These are phyloP conservation scores for Eutrema heterophyllum DNA, from an alignment of 345 rosid species.

Conservation along the genomic window DNA sequence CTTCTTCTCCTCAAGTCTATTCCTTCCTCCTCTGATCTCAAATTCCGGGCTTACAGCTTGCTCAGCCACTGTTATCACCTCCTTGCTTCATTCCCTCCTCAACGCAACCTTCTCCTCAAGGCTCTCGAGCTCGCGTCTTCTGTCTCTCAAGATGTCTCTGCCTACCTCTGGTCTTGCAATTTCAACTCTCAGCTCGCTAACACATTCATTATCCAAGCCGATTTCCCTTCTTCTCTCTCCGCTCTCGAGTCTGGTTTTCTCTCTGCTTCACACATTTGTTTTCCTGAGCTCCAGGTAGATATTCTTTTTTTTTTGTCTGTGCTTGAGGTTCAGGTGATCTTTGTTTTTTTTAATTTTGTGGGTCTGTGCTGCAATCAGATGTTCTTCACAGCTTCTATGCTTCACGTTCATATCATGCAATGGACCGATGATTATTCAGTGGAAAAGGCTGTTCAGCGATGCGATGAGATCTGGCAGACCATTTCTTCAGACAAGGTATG, in stretches of 20 bases:
- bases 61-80: conserved; percentile 93
- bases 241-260: conserved; percentile 60
- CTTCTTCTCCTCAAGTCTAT: conserved; percentile 46
- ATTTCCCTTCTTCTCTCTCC: conserved; percentile 60
- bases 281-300: conserved; percentile 86
- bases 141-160: conserved; percentile 39
- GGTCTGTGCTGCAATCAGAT: conserved; percentile 37
- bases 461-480: conserved; percentile 75
- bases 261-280: conserved; percentile 57
- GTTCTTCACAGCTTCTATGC: conserved; percentile 83
- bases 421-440: conserved; percentile 73
- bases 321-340: neutral
- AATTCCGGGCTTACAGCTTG: conserved; percentile 71
- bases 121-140: conserved; percentile 68
- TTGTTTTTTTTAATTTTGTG: neutral
- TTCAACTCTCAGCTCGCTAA: conserved; percentile 97
- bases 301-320: neutral
- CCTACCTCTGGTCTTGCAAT: conserved; percentile 83
- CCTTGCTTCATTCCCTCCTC: conserved; percentile 76
- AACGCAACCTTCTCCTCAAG: conserved; percentile 66
- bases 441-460: conserved; percentile 56
- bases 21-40: conserved; percentile 85
- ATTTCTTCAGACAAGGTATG: conserved; percentile 66
- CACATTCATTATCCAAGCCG: conserved; percentile 75
- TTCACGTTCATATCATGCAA: conserved; percentile 93